Base-by-base conservation (phyloP, 495 filamentous ascomycete species). In the Achaetomiella virescens region DNA sequence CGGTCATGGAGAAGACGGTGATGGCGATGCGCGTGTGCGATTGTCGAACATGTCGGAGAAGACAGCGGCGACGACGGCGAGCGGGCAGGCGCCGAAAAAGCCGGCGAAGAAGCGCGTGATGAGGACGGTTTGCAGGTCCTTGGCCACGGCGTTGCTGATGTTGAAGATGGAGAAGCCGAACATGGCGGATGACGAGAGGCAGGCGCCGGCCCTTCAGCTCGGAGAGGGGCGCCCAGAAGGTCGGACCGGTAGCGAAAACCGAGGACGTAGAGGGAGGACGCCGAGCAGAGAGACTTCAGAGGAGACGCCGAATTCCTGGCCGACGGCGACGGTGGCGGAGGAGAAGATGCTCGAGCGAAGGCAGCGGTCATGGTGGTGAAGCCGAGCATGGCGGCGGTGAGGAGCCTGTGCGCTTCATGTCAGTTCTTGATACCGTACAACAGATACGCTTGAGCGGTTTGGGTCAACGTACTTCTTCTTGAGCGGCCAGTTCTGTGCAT, bases 11-110 rank as follows among this genome's bases (percentile, higher is more conserved):
- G 72, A 92, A 96, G 22, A 91, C 71, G 1, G 90, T 88, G 55
- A 91, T 85, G 29, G 91, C 89, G 17, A 91, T 71, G 46, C 91
- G 54, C 90, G 80, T 8, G 83, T 82, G 11, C 81, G 78, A 65
- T 91, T 90, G 65, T 88, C 79, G 62, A 89, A 95, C 76, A 95
- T 88, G 67, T 96, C 91, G 2, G 87, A 85, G 71, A 96, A 93
- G 47, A 95, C 81, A 21, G 90, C 91, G 3, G 84, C 91, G 1
- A 95, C 90, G 43, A 95, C 84, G 20, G 91, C 84, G 7, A 96
- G 65, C 0, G 91, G 90, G 66, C 82, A 88, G 40, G 87, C 84
- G 31, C 88, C 89, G 60, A 79, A 83, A 67, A 84, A 81, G 45
- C 90, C 91, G 48, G 78, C 82, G 65, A 89, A 95, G 75, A 95